phyloP scores from a whole-genome alignment of 441 rosid species.

The Manihot esculenta region DNA sequence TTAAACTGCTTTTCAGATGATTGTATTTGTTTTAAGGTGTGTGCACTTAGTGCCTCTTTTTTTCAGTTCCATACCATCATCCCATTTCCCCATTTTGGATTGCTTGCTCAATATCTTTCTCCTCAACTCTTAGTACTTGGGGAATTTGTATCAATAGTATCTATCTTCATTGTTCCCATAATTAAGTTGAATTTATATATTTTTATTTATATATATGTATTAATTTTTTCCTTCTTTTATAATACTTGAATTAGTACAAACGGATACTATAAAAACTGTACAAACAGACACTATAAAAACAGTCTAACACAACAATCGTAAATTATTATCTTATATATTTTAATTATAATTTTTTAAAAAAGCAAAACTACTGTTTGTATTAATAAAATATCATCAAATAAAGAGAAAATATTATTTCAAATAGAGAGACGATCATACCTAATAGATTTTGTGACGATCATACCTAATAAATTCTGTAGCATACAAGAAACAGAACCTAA shows the following conservation, averaged over 20 bases:
- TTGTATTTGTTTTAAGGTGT: slow-evolving; percentile 59
- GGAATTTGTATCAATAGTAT: background rate
- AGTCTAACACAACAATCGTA: too few species aligned
- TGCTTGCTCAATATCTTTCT: slow-evolving; percentile 29
- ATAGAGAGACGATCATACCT: too few species aligned
- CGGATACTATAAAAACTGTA: too few species aligned
- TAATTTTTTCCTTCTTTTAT: background rate
- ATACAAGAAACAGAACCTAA: background rate
- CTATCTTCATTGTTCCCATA: too few species aligned
- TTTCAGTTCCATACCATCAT: slow-evolving; percentile 19
- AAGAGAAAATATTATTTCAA: too few species aligned
- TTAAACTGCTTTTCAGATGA: slow-evolving; percentile 27
- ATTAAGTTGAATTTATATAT: background rate
- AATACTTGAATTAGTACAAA: background rate
- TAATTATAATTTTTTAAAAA: too few species aligned
- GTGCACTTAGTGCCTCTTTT: slow-evolving; percentile 33
- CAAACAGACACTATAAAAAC: too few species aligned
- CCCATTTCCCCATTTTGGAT: slow-evolving; percentile 34
- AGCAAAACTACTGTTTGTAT: too few species aligned
- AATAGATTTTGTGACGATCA: too few species aligned
- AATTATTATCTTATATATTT: too few species aligned
- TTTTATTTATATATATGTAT: background rate
- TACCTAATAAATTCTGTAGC: too few species aligned
- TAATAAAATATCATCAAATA: too few species aligned
- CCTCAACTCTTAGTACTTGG: slow-evolving; percentile 20